Evolutionary conservation across 345 rosid genomes (phyloP), one percentile per base, ranked within the genome.

Genomic region (Euphorbia pulcherrima): DNA sequence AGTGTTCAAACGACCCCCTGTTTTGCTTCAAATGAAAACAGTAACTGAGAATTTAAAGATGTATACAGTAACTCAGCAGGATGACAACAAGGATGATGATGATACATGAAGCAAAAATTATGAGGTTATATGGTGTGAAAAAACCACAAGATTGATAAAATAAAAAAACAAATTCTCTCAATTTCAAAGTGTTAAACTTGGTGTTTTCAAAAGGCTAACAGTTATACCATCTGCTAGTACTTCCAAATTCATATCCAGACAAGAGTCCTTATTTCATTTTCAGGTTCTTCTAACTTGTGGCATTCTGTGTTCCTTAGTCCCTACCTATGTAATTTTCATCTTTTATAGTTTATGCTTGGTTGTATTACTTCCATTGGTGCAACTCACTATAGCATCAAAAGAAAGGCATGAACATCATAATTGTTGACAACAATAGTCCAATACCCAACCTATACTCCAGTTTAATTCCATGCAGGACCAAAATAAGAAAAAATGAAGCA

Each of bases 1-100:
- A 72, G 61, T 67, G 66, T 74, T 80, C 55, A 94, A 71, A 71
- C 68, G 67, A 10, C 97, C 97, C 41, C 96, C 99, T 94, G 87
- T 48, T 62, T 52, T 28, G 65, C 78, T 30, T 46, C 58, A 72
- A 39, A 18, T 27, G 18, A 24, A 61, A 39, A 47, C 62, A 5
- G 6, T 40, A 29, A 58, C 10, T 18, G 21, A 63, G 37, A 51
- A 44, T 26, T 20, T 46, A 24, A 14, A 8, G 53, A 63, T 50
- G 26, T 24, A 13, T 62, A 41, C 14, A 24, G 29, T 21, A 3
- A 41, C 11, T 18, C 50, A 8, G 28, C 21, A 61, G 8, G 3
- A 46, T 63, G 35, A 26, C 18, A 16, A 24, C 26, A 4, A 0
- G 30, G 23, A 58, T 58, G 39, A 29, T 58, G 16, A 18, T 29